Conservation (phyloP, 257 asterid genomes). For the Petrea volubilis region DNA sequence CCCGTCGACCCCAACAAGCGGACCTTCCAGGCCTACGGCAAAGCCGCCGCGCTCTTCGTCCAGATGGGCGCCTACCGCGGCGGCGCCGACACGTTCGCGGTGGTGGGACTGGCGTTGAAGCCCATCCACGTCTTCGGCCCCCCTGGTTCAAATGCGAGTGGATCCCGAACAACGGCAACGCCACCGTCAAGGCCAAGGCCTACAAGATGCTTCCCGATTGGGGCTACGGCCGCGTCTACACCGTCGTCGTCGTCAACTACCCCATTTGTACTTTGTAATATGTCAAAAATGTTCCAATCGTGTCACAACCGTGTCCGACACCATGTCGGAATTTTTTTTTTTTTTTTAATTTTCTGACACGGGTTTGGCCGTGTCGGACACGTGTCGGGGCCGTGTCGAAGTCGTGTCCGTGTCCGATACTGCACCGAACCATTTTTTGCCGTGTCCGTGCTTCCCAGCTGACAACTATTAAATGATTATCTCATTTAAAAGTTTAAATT, state of each 20-base stretch:
- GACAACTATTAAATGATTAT: no score
- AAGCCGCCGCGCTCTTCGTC: conserved; percentile 75
- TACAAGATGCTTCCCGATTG: conserved; percentile 66
- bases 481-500: no score
- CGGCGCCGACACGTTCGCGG: conserved; percentile 68
- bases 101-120: conserved; percentile 78
- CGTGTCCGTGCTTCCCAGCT: no score
- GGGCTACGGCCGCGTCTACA: conserved; percentile 85
- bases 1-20: conserved; percentile 59
- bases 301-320: no score
- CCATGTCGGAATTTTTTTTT: no score
- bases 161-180: conserved; percentile 50
- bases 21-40: conserved; percentile 60
- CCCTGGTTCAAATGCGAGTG: conserved; percentile 85
- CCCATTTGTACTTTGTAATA: no score
- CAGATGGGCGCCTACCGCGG: conserved; percentile 96
- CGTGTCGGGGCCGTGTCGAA: no score
- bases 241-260: conserved; percentile 65
- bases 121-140: conserved; percentile 73
- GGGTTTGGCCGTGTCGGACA: no score
- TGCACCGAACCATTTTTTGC: no score
- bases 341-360: no score
- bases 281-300: no score
- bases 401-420: no score
- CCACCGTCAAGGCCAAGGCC: conserved; percentile 45